Base-by-base conservation (phyloP, 1,139 yeast species). In the Taphrina betulina region DNA sequence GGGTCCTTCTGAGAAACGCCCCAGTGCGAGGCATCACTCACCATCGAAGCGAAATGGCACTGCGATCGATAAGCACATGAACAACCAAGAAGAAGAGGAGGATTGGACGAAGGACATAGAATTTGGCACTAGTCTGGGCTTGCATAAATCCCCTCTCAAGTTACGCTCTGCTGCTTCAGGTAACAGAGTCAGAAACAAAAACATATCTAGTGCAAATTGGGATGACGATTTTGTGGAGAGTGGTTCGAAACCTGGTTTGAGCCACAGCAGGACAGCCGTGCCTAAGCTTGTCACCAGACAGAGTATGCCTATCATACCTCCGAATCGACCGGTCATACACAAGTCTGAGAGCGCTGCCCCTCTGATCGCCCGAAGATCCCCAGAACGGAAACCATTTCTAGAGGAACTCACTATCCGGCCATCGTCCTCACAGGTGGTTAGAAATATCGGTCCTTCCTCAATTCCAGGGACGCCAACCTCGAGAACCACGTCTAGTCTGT, bases 181-280 rank as follows among this genome's bases (percentile, higher is more conserved):
- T 12, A 26, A 7, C 31, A 26, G 31, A 26, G 10, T 7, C 12
- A 12, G 12, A 7, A 26, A 12, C 31, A 26, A 26, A 12, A 7
- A 26, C 2, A n/a, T n/a, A 14, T 41, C 20, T 23, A 53, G 35
- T 5, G 59, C 58, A 17, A 36, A 38, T 19, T 61, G 62, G 62
- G 63, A 61, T 33, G 31, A 53, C 10, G 63, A 61, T 28, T 61
- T 61, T 34, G 60, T 17, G 3, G 35, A 5, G 2, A 35, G 45
- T 26, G 10, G 17, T 7, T n/a, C n/a, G n/a, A n/a, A n/a, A n/a
- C n/a, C n/a, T n/a, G n/a, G n/a, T n/a, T n/a, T n/a, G n/a, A n/a
- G n/a, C n/a, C n/a, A n/a, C n/a, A n/a, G n/a, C n/a, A n/a, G n/a
- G n/a, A n/a, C n/a, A n/a, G n/a, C n/a, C n/a, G n/a, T n/a, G n/a